Base-by-base conservation (phyloP, 495 filamentous ascomycete genomes). In the Trichoderma parareesei region DNA sequence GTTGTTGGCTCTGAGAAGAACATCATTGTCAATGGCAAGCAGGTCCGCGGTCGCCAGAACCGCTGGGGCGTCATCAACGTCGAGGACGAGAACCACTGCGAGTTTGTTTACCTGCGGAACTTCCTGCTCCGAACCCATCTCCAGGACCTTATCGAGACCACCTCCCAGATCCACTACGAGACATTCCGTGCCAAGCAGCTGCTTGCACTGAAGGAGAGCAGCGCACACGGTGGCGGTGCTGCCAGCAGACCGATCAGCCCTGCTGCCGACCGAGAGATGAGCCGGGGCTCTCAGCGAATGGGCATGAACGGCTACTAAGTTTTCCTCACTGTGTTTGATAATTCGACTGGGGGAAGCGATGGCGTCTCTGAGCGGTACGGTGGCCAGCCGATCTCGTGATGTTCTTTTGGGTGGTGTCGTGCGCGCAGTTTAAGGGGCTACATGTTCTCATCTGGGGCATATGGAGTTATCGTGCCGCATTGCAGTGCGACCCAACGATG, bases 131-230 rank as follows among this genome's bases (percentile, higher is more conserved):
- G 93, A 74, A 93, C 94, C 57, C 94, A 99, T 78, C 82, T 96
- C 64, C 90, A 99, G 82, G 94, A 99, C 71, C 86, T 99, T 65
- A 97, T 99, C 76, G 94, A 96, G 77, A 99, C 94, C 13, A 99
- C 94, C n/a, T 96, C 93, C 69, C 94, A 98, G 81, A 99, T 98
- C 78, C 94, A 99, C 82, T 99, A 99, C 81, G 94, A 99, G 83
- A 95, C 91, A 61, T 99, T 98, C 92, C 93, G 94, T 78, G 93
- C 94, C 69, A 99, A 98, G 85, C 95, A 99, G 78, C 82, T 99
- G 71, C 78, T 99, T 69, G 94, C 94, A 61, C 84, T 99, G 70
- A 98, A 97, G 85, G 94, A 99, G 82, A 94, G 89, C 81, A 96
- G 91, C 74, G 91, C 90, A 66, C 90, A 90, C 64, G 86, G 88